Evolutionary conservation across 164 flowering plant genomes (phyloP).

Genomic region (Hamamelis virginiana): DNA sequence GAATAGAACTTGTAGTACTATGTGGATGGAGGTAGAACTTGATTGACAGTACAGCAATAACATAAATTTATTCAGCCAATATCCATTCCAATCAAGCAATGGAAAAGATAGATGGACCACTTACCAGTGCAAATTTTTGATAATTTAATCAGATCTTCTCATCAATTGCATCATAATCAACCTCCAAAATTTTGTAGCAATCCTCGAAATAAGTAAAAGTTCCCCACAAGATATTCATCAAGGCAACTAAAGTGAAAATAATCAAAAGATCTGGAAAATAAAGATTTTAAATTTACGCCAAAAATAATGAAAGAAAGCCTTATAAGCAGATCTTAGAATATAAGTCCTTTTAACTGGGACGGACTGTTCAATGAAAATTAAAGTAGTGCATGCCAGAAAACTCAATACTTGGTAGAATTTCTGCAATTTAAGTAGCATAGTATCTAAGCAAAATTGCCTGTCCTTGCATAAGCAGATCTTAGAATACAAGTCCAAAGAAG

Average conservation of each 20-base stretch:
- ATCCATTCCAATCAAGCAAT: neutral
- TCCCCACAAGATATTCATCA: neutral
- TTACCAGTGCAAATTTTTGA: constrained; percentile 76
- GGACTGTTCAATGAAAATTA: too few relatives aligned
- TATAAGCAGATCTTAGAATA: too few relatives aligned
- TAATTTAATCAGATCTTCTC: constrained; percentile 70
- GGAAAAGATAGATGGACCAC: constrained; percentile 21
- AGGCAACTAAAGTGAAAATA: neutral
- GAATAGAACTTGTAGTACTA: too few relatives aligned
- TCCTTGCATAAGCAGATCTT: too few relatives aligned
- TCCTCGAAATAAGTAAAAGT: constrained; percentile 41
- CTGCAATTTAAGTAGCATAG: too few relatives aligned
- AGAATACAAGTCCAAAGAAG: too few relatives aligned
- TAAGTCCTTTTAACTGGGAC: too few relatives aligned
- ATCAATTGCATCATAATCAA: constrained; percentile 85
- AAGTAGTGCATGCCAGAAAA: too few relatives aligned
- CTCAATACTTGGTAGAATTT: too few relatives aligned
- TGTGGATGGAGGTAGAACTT: too few relatives aligned
- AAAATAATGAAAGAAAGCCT: neutral
- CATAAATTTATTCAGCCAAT: constrained; percentile 1
- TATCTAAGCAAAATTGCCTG: too few relatives aligned
- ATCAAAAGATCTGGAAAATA: neutral
- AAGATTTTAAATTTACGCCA: neutral
- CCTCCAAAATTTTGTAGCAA: constrained; percentile 77
- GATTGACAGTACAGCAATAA: constrained; percentile 21